These are phyloP conservation scores for Plasmodium vinckei DNA, from an alignment of 169 alveolate genomes.

Conservation along the genomic window DNA sequence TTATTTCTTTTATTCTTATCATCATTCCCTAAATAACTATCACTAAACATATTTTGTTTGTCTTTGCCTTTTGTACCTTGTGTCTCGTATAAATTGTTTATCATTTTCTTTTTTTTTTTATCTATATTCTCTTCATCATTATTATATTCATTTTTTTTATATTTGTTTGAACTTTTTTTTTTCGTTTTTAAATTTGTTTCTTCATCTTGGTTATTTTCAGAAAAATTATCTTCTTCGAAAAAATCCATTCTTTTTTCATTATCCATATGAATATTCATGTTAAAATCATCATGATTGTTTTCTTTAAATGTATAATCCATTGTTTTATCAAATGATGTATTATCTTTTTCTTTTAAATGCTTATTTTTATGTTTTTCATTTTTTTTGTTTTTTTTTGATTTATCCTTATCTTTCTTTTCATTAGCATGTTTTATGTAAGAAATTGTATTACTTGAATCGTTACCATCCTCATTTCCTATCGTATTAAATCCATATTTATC, in stretches of 20 bases:
- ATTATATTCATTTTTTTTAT: conserved; percentile 21
- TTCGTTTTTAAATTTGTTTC: conserved; percentile 6
- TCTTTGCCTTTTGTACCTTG: background rate
- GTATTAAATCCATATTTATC: background rate
- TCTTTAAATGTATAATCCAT: background rate
- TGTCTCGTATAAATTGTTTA: background rate
- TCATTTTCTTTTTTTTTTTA: background rate
- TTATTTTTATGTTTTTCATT: background rate
- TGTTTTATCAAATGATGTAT: background rate
- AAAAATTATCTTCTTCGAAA: background rate
- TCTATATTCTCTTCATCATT: conserved; percentile 13
- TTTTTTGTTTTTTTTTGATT: conserved; percentile 21
- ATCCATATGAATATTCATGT: background rate
- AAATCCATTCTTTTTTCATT: background rate
- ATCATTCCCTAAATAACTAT: conserved; percentile 10
- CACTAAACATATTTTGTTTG: conserved; percentile 19
- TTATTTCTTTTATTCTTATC: conserved; percentile 5
- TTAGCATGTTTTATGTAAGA: conserved; percentile 26
- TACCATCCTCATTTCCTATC: background rate
- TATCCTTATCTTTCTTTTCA: background rate
- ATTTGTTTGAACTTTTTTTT: conserved; percentile 16
- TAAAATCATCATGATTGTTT: conserved; percentile 1
- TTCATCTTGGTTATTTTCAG: background rate
- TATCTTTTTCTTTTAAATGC: background rate
- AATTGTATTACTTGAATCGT: conserved; percentile 22